Conservation (phyloP, 2,329 filamentous ascomycete genomes). For the Mollisiaceae sp. region DNA sequence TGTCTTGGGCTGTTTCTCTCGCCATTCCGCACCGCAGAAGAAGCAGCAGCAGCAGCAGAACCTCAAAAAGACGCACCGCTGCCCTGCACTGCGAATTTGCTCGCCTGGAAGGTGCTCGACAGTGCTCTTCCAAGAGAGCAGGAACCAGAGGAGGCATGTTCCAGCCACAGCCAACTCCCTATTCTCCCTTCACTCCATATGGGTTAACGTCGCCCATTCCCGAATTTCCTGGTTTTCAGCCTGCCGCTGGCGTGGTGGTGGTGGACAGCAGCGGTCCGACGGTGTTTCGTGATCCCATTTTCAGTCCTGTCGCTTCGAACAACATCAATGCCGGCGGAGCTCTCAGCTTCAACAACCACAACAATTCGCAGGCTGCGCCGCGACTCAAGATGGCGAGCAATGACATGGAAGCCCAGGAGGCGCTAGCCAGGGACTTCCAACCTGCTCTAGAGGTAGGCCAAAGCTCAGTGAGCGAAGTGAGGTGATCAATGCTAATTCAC, state of each 20-base stretch:
- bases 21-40: background rate
- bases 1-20: background rate
- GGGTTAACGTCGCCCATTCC: constrained; percentile 24
- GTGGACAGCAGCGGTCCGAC: constrained; percentile 30
- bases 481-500: constrained; percentile 38
- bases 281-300: constrained; percentile 36
- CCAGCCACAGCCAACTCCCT: constrained; percentile 42
- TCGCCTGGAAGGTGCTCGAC: constrained; percentile 3
- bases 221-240: constrained; percentile 30
- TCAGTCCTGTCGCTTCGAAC: constrained; percentile 30
- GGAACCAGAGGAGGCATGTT: constrained; percentile 36
- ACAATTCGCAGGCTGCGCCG: constrained; percentile 20
- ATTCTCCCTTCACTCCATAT: constrained; percentile 36
- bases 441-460: constrained; percentile 59
- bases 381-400: constrained; percentile 36
- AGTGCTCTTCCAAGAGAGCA: background rate
- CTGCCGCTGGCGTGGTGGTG: constrained; percentile 23
- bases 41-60: background rate
- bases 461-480: constrained; percentile 9
- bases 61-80: background rate
- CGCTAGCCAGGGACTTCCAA: constrained; percentile 63
- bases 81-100: constrained; percentile 4
- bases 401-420: constrained; percentile 58
- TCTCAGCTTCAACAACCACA: constrained; percentile 21
- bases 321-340: background rate